Conservation (phyloP, 805 yeast genomes). For the Ascoidea rubescens region DNA sequence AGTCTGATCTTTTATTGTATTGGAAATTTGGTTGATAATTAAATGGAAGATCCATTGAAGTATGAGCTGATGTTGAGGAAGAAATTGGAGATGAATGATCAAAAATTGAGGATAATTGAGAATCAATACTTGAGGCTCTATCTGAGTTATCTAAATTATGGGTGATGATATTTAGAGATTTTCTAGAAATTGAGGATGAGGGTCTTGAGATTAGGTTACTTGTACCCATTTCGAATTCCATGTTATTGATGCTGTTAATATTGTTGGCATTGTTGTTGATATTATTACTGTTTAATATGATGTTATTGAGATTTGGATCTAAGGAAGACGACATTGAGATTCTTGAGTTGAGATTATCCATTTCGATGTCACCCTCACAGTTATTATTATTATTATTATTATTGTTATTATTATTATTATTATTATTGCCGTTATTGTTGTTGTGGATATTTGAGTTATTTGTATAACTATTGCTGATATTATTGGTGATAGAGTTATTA, state of each 20-base stretch:
- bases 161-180: not conserved
- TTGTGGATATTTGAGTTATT: no score
- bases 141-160: not conserved
- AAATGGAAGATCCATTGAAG: not conserved
- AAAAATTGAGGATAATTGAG: not conserved
- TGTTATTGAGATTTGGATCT: not conserved
- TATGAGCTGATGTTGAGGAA: not conserved
- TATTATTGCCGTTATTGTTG: not conserved
- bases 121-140: not conserved
- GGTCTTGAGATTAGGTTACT: not conserved
- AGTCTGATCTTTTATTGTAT: not conserved
- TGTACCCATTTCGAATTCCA: not conserved
- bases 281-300: not conserved
- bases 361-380: not conserved
- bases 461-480: not conserved
- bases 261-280: no score
- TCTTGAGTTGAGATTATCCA: not conserved
- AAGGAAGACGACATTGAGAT: not conserved
- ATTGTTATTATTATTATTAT: no score
- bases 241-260: not conserved
- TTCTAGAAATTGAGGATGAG: not conserved
- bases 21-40: not conserved
- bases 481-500: not conserved
- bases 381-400: no score
- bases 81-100: not conserved